Base-by-base conservation (phyloP, 1,284 basidiomycete genomes). In the Volvariella surrecta region DNA sequence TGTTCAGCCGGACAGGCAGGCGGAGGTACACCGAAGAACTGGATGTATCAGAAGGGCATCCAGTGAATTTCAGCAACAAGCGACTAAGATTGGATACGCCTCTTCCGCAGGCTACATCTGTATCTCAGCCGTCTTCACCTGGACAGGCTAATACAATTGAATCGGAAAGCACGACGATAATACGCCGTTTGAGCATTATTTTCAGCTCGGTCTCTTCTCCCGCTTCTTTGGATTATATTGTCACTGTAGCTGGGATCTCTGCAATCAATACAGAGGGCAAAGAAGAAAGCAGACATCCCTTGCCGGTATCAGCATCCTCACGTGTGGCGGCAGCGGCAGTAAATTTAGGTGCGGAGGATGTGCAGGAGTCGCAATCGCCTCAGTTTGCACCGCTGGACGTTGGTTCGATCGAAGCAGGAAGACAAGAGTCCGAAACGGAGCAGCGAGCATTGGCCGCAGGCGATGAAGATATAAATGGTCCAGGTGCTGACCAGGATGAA, bases 1-100 rank as follows among this genome's bases (percentile, higher is more conserved):
- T 95, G 73, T 70, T 95, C 39, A 77, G 74, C 38, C 74, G 89
- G 13, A 93, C 91, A 0, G 75, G 76, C 3, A 68, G 89, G 45
- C 68, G 82, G 46, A 70, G 77, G 31, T 67, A 79, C 49, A 52
- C 85, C 6, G 64, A 72, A 24, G 63, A 62, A 28, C 52, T 59
- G 8, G 58, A 58, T 24, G 37, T 24, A 28, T 11, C 24, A 28
- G 24, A 28, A 11, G 11, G 24, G n/a, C n/a, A n/a, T 11, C 6
- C 24, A 28, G 24, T 28, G 6, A 28, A 28, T n/a, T 42, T 51
- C 11, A 51, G 50, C 31, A 47, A 53, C 15, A 74, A 74, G 51
- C 52, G 54, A 2, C 48, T 39, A 45, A 61, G 53, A 46, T 46
- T 38, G 2, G 48, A 48, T 13, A 2, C 35, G 9, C 19, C 39